phyloP scores from a whole-genome alignment of 345 rosid genomes.

The Eucalyptus erythrocorys region DNA sequence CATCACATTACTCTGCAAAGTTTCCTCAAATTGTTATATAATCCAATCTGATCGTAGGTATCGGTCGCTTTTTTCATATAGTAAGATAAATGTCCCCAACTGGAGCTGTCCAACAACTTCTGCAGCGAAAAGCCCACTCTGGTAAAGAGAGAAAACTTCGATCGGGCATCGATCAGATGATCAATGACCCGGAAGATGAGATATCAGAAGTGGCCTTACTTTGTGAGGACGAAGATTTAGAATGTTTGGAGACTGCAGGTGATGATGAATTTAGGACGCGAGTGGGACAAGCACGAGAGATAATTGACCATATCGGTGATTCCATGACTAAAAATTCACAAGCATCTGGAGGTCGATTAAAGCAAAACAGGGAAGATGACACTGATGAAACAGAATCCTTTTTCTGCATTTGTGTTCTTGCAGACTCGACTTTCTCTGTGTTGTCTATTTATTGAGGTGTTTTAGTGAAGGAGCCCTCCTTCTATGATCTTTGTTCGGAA shows the following conservation, averaged over 20 bases:
- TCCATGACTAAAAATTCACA: neutral
- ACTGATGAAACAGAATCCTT: neutral
- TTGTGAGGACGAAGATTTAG: neutral
- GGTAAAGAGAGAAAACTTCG: neutral
- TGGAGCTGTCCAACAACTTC: neutral
- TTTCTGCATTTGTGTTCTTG: neutral
- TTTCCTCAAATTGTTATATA: neutral
- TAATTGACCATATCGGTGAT: neutral
- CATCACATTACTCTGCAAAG: neutral
- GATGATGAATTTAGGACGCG: neutral
- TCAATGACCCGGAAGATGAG: neutral
- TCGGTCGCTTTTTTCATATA: neutral
- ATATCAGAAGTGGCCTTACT: neutral
- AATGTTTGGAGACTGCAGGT: neutral
- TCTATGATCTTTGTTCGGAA: neutral
- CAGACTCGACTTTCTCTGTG: neutral
- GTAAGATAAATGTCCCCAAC: neutral
- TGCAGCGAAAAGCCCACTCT: neutral
- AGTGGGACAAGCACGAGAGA: neutral
- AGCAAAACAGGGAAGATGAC: neutral
- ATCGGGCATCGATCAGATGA: neutral
- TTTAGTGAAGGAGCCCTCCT: neutral
- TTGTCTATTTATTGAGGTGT: neutral
- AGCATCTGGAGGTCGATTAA: neutral
- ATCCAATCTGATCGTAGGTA: neutral